Evolutionary conservation across 345 rosid genomes (phyloP).

Genomic region (Moricandia moricandioides): DNA sequence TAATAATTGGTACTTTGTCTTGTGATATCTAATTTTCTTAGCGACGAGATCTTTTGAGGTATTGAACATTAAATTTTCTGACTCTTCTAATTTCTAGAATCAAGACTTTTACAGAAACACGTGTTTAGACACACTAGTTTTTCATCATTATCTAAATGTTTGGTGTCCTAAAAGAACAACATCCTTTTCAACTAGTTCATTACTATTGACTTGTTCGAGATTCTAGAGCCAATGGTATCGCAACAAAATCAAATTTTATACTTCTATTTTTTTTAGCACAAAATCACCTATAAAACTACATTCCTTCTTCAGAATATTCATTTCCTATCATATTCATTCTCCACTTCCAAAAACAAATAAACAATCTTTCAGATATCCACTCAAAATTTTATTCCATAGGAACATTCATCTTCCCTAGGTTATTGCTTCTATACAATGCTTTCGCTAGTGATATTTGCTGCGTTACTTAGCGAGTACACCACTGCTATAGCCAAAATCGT

Average conservation of each 20-base stretch:
- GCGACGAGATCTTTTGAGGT: neutral
- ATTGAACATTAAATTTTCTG: neutral
- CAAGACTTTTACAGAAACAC: neutral
- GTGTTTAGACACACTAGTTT: neutral
- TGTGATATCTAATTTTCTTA: neutral
- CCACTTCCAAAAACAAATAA: neutral
- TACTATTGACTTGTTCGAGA: slow-evolving; percentile 18
- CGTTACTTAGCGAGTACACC: slow-evolving; percentile 48
- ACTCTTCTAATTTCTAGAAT: neutral
- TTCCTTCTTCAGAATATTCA: neutral
- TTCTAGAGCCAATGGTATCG: slow-evolving; percentile 16
- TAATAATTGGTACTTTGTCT: too few relatives aligned
- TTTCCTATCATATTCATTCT: neutral
- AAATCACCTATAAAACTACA: neutral
- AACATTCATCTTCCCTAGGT: neutral
- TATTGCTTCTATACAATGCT: slow-evolving; percentile 38
- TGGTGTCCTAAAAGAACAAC: slow-evolving; percentile 24
- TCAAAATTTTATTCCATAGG: neutral
- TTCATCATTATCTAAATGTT: neutral
- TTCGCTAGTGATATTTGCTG: slow-evolving; percentile 42
- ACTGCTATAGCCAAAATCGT: slow-evolving; percentile 40
- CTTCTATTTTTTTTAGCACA: neutral
- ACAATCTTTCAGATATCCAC: neutral
- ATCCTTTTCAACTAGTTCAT: slow-evolving; percentile 13
- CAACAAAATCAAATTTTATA: neutral